A percentile compares a stretch with the other conserved stretches of the same genome.
phyloP scores from a whole-genome alignment of 495 filamentous ascomycete genomes.

The Lasiosphaeris hirsuta region DNA sequence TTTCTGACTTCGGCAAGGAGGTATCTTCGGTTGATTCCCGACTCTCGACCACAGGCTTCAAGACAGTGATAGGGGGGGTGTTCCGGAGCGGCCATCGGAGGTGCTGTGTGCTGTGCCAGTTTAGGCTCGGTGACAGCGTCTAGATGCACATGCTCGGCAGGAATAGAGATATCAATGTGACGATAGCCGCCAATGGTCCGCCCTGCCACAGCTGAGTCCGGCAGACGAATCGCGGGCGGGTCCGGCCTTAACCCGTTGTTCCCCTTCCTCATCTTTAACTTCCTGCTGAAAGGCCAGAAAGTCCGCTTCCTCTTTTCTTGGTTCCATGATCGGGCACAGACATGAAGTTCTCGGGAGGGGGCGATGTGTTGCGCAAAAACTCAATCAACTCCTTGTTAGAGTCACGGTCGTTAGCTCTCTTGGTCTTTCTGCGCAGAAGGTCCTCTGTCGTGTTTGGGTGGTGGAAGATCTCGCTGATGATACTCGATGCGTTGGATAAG shows the following conservation, averaged over 20 bases:
- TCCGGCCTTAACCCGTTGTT: background rate
- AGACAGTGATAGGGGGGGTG: slow-evolving; percentile 8
- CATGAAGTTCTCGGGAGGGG: slow-evolving; percentile 36
- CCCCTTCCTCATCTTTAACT: background rate
- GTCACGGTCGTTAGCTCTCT: slow-evolving; percentile 20
- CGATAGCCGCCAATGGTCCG: slow-evolving; percentile 39
- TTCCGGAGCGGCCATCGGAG: background rate
- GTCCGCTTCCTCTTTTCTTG: slow-evolving; percentile 9
- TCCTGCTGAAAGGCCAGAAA: slow-evolving; percentile 17
- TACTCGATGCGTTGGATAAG: slow-evolving; percentile 19
- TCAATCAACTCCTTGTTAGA: slow-evolving; percentile 31
- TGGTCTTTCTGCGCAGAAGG: slow-evolving; percentile 17
- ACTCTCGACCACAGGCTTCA: slow-evolving; percentile 24
- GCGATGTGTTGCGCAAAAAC: slow-evolving; percentile 42
- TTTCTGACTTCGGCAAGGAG: background rate
- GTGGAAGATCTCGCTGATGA: slow-evolving; percentile 25
- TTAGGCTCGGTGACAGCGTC: slow-evolving; percentile 2
- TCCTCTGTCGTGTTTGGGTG: slow-evolving; percentile 24
- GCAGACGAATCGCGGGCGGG: slow-evolving; percentile 34
- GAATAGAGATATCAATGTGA: slow-evolving; percentile 53
- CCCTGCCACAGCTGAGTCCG: slow-evolving; percentile 45
- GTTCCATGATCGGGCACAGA: slow-evolving; percentile 28
- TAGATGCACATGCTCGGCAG: slow-evolving; percentile 31
- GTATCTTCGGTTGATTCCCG: slow-evolving; percentile 16
- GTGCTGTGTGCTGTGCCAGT: background rate